A percentile compares a stretch with the other conserved stretches of the same genome.
Conservation (phyloP, 2,329 filamentous ascomycete species). For the Penicillium hesseltinei region DNA sequence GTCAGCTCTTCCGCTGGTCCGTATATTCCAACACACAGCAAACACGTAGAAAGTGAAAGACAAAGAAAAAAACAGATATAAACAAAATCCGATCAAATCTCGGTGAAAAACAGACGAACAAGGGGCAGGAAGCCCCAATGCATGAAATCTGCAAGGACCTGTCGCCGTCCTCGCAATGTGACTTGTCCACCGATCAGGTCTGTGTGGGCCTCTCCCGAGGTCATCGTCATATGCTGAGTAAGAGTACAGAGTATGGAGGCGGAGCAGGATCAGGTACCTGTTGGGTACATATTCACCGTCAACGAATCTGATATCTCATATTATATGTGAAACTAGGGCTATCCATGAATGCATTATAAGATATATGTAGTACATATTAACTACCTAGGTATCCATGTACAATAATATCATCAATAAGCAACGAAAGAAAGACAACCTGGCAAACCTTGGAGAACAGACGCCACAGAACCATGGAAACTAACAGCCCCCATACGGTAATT, state of each 20-base stretch:
- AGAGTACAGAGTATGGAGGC: neutral
- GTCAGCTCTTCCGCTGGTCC: neutral
- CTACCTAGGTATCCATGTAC: too few species aligned
- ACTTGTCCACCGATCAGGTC: slow-evolving; percentile 24
- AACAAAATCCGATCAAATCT: neutral
- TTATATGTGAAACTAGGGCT: neutral
- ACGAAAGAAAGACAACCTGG: too few species aligned
- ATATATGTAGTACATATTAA: neutral
- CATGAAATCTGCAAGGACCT: slow-evolving; percentile 33
- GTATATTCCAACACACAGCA: neutral
- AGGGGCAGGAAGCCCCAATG: slow-evolving; percentile 13
- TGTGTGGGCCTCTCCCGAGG: slow-evolving; percentile 1
- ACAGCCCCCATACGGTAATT: neutral
- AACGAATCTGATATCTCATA: neutral
- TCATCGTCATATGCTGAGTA: slow-evolving; percentile 16
- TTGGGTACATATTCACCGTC: neutral
- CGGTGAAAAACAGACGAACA: slow-evolving; percentile 1
- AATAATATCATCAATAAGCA: too few species aligned
- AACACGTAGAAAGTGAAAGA: neutral
- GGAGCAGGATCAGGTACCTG: slow-evolving; percentile 2
- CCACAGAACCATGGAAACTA: slow-evolving; percentile 1
- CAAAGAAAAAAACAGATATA: neutral
- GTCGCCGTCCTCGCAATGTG: slow-evolving; percentile 28
- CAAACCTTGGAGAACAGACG: neutral
- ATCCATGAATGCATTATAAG: neutral